These are phyloP conservation scores for Thelonectria olida DNA, from an alignment of 2,329 filamentous ascomycete genomes.

Conservation along the genomic window DNA sequence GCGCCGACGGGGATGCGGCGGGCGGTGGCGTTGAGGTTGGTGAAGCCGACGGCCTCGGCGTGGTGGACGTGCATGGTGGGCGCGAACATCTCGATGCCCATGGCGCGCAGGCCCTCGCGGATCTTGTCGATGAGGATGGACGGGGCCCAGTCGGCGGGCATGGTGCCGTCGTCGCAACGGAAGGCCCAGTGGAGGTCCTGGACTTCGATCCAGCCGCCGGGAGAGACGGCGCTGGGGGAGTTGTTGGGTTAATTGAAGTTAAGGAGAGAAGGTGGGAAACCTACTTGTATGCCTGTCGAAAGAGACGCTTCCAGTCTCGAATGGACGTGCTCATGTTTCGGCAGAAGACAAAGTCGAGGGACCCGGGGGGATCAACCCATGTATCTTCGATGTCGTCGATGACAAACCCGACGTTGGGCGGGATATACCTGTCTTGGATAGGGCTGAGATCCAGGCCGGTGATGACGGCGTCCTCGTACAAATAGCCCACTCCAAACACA, in stretches of 20 bases:
- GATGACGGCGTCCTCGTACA: conserved; percentile 46
- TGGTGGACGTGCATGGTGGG: conserved; percentile 5
- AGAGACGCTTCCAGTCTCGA: conserved; percentile 21
- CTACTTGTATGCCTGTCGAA: conserved; percentile 23
- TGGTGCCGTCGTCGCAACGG: conserved; percentile 37
- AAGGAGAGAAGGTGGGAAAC: background rate
- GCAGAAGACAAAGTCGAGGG: conserved; percentile 40
- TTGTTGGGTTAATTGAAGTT: background rate
- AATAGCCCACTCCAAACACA: conserved; percentile 40
- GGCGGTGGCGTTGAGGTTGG: background rate
- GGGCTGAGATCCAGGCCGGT: conserved; percentile 50
- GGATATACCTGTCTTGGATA: conserved; percentile 48
- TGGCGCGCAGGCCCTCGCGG: conserved; percentile 34
- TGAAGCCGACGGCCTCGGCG: background rate
- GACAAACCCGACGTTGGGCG: conserved; percentile 48
- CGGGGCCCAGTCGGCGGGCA: conserved; percentile 33
- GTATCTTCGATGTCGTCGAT: conserved; percentile 43
- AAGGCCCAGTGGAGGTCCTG: conserved; percentile 39
- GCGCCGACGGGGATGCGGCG: background rate
- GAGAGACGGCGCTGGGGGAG: conserved; percentile 39
- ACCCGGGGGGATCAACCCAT: conserved; percentile 33
- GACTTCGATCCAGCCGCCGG: conserved; percentile 57
- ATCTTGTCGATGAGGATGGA: conserved; percentile 37
- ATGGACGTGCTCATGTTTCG: conserved; percentile 46
- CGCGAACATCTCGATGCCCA: conserved; percentile 39